A percentile compares a stretch with the other conserved stretches of the same genome.
Evolutionary conservation across 768 basidiomycete genomes (phyloP).

Genomic region (Multifurca ochricompacta): DNA sequence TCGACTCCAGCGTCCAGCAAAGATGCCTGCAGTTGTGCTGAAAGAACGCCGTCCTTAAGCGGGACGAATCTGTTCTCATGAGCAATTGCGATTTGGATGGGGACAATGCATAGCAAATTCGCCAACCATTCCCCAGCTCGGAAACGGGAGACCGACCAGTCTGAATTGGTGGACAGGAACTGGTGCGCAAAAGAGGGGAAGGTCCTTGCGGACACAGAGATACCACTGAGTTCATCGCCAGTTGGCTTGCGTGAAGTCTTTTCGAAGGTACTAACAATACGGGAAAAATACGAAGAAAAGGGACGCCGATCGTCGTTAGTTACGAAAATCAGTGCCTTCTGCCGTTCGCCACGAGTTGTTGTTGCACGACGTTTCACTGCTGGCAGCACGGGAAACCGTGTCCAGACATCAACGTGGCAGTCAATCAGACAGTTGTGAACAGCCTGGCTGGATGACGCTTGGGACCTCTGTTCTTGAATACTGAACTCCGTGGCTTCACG

Average conservation of each 20-base stretch:
- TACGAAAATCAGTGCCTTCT: conserved; percentile 37
- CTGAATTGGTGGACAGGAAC: conserved; percentile 7
- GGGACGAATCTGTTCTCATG: conserved; percentile 56
- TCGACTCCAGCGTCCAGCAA: conserved; percentile 54
- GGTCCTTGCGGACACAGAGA: conserved; percentile 30
- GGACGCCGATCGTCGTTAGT: conserved; percentile 31
- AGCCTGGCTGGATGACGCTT: conserved; percentile 22
- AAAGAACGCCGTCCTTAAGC: conserved; percentile 51
- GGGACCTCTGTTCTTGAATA: conserved; percentile 38
- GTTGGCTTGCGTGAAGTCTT: conserved; percentile 45
- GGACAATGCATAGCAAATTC: conserved; percentile 53
- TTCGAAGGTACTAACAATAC: conserved; percentile 42
- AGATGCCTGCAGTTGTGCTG: conserved; percentile 42
- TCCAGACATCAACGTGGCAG: conserved; percentile 13
- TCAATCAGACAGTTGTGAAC: conserved; percentile 32
- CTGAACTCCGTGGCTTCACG: conserved; percentile 49
- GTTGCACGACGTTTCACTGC: conserved; percentile 7
- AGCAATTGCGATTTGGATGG: conserved; percentile 55
- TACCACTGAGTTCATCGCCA: conserved; percentile 35
- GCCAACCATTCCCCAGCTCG: conserved; percentile 55
- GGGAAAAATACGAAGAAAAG: conserved; percentile 37
- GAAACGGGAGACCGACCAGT: conserved; percentile 31
- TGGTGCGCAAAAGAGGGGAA: conserved; percentile 25
- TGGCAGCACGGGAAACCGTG: conserved; percentile 10
- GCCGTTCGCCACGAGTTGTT: conserved; percentile 20